These are phyloP conservation scores for Apiospora rasikravindrae DNA, from an alignment of 2,329 filamentous ascomycete genomes.

Conservation along the genomic window DNA sequence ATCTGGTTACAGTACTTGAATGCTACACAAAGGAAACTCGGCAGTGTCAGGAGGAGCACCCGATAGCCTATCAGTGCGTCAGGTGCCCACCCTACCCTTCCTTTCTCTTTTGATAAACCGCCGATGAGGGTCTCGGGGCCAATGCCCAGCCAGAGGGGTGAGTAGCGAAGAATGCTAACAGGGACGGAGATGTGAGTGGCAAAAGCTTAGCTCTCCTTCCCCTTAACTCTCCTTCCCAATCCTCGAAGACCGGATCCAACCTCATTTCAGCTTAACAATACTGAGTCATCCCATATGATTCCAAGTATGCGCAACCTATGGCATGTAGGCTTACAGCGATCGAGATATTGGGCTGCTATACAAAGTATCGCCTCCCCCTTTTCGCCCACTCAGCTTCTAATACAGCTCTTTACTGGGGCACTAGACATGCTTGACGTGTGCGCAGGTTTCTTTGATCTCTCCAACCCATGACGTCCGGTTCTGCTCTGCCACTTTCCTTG, in stretches of 20 bases:
- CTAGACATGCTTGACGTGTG: background rate
- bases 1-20: background rate
- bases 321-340: background rate
- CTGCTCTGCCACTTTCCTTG: background rate
- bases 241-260: background rate
- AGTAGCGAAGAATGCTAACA: background rate
- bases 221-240: background rate
- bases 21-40: conserved; percentile 4
- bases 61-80: background rate
- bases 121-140: background rate
- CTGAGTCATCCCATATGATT: background rate
- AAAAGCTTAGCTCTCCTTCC: conserved; percentile 1
- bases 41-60: conserved; percentile 7
- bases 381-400: background rate
- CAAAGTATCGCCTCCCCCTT: background rate
- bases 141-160: background rate
- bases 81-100: background rate
- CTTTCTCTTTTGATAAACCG: background rate
- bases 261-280: background rate
- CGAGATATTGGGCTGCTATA: background rate
- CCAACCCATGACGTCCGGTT: background rate
- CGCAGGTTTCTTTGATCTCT: background rate
- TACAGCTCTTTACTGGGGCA: background rate
- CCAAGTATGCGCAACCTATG: background rate
- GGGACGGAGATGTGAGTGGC: background rate